Conservation (phyloP, 257 asterid species). For the Nicotiana tomentosiformis region DNA sequence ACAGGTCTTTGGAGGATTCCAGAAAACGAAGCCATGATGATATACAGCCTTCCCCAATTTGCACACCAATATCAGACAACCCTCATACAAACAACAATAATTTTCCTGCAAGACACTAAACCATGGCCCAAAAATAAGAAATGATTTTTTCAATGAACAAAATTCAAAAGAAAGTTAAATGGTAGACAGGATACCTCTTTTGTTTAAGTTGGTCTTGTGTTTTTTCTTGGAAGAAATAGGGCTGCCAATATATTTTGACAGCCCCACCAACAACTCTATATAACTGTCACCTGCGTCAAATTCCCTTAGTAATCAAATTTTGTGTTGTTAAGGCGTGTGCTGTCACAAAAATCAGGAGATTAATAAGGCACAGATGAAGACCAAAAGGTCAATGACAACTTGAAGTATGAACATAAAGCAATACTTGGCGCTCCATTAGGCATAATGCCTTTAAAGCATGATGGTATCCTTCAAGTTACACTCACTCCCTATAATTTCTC, state of each 20-base stretch:
- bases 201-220: neutral
- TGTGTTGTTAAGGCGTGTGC: neutral
- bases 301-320: neutral
- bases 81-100: neutral
- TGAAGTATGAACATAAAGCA: too few relatives aligned
- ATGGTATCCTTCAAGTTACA: too few relatives aligned
- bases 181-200: conserved; percentile 5
- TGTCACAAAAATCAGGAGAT: neutral
- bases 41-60: neutral
- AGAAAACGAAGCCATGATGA: conserved; percentile 61
- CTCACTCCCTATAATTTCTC: neutral
- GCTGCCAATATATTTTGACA: conserved; percentile 41
- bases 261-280: conserved; percentile 14
- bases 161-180: neutral
- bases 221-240: conserved; percentile 15
- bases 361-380: neutral
- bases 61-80: conserved; percentile 9
- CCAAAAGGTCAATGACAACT: too few relatives aligned
- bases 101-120: conserved; percentile 8
- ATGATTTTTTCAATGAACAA: neutral
- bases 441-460: too few relatives aligned
- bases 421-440: too few relatives aligned
- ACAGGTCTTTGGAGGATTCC: conserved; percentile 75
- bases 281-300: neutral
- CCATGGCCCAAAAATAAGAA: neutral